Evolutionary conservation across 2,329 filamentous ascomycete genomes (phyloP).

Genomic region (Volutella citrinella): DNA sequence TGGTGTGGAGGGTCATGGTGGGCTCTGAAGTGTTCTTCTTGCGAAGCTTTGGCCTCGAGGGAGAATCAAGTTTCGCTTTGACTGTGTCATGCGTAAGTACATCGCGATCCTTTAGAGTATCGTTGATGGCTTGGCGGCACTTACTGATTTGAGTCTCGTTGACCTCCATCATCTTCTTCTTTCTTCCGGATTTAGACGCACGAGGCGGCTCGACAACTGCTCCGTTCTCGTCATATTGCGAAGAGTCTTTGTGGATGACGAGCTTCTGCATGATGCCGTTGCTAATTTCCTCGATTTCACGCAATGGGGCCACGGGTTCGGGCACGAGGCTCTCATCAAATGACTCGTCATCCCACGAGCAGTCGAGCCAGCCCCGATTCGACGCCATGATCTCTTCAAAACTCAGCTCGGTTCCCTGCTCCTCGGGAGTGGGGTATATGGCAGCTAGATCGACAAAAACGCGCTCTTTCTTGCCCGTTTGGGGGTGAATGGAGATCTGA

Average conservation of each 20-base stretch:
- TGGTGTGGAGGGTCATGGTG: slow-evolving; percentile 98
- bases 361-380: slow-evolving; percentile 66
- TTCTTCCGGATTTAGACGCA: slow-evolving; percentile 52
- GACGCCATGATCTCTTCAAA: slow-evolving; percentile 89
- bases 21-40: slow-evolving; percentile 75
- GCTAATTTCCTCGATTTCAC: slow-evolving; percentile 30
- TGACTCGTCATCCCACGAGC: slow-evolving; percentile 50
- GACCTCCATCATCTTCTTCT: slow-evolving; percentile 78
- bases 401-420: slow-evolving; percentile 72
- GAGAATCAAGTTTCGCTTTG: slow-evolving; percentile 90
- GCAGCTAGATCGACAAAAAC: slow-evolving; percentile 84
- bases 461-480: slow-evolving; percentile 78
- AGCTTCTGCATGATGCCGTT: slow-evolving; percentile 22
- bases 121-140: too few relatives aligned
- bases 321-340: slow-evolving; percentile 33
- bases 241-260: slow-evolving; percentile 24
- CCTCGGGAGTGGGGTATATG: slow-evolving; percentile 75
- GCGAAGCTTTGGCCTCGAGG: slow-evolving; percentile 77
- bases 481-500: slow-evolving; percentile 79
- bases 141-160: slow-evolving; percentile 91
- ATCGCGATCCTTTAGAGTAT: too few relatives aligned
- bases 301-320: slow-evolving; percentile 22
- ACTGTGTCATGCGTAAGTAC: slow-evolving; percentile 54
- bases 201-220: slow-evolving; percentile 42
- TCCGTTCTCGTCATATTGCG: slow-evolving; percentile 59